Evolutionary conservation across 225 moss, liverwort and hornwort species (phyloP).

Genomic region (Anthoceros angustus): DNA sequence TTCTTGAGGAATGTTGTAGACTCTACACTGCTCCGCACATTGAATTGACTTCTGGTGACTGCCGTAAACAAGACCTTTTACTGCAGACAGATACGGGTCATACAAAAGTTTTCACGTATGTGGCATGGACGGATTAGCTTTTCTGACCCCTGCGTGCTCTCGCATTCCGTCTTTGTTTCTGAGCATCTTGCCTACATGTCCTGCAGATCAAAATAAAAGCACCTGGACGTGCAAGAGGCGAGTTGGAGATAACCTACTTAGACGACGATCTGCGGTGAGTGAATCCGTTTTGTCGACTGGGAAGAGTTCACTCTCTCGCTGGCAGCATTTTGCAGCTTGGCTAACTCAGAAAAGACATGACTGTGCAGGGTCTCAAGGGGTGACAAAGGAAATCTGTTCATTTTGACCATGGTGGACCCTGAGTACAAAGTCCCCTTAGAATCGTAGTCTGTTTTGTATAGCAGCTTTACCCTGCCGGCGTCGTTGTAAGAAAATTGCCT

Average conservation of each 20-base stretch:
- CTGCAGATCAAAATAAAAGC: conserved; percentile 65
- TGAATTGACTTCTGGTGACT: conserved; percentile 2
- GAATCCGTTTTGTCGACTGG: not conserved
- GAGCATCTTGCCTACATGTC: not conserved
- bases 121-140: not conserved
- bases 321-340: no score
- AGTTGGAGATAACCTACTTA: conserved; percentile 67
- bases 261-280: conserved; percentile 62
- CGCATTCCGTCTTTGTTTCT: not conserved
- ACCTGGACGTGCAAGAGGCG: conserved; percentile 58
- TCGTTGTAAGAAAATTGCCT: no score
- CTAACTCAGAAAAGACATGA: not conserved
- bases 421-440: conserved; percentile 32
- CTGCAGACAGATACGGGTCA: conserved; percentile 2
- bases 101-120: not conserved
- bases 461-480: no score
- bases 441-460: no score
- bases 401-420: conserved; percentile 71
- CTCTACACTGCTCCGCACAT: conserved; percentile 1
- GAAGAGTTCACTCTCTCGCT: not conserved
- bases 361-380: conserved; percentile 52
- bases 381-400: conserved; percentile 62
- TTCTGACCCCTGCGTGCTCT: not conserved
- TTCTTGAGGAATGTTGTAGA: not conserved
- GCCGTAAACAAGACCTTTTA: not conserved